Base-by-base conservation (phyloP, 768 basidiomycete genomes). In the Russula vinacea region DNA sequence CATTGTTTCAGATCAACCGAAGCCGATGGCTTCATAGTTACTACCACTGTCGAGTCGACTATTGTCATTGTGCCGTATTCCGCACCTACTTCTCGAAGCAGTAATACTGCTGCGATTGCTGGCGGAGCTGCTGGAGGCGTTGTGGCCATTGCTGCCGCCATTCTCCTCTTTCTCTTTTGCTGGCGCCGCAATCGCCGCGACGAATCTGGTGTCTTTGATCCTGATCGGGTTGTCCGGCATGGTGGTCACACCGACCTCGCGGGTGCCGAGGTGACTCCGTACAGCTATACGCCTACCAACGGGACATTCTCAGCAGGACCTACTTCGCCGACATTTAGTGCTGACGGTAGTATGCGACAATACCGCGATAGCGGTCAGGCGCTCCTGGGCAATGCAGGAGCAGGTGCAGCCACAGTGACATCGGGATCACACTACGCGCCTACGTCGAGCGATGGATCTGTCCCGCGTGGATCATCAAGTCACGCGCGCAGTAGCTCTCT, bases 201-300 rank as follows among this genome's bases (percentile, higher is more conserved):
- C 61, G 80, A 81, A 37, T 81, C 81, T 61, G 80, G 81, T 57
- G 74, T 80, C 73, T 81, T 81, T 62, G 80, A 81, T 42, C 81
- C 80, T 0, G 81, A 81, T 63, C 77, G 75, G 5, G 75, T 81
- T 50, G 65, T 74, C 3, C 71, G 69, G 13, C 74, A 73, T 37
- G 40, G 19, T 19, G 72, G 55, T 37, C 17, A 70, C 68, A 45
- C 60, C 11, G 69, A 70, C 44, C 64, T 70, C 16, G 62, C 53
- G 1, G 65, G 62, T 8, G 62, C 63, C 10, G 68, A 68, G 53
- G 62, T 62, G 10, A 67, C 66, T 3, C 62, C 62, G 50, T 69
- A 65, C 59, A 66, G 29, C 4, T 71, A 67, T 29, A 66, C 71
- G 24, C 71, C 73, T 11, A 50, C 65, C 42, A 53, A 67, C 52